These are phyloP conservation scores for Pontederia paniculata DNA, from an alignment of 176 grass and related monocot species.

Conservation along the genomic window DNA sequence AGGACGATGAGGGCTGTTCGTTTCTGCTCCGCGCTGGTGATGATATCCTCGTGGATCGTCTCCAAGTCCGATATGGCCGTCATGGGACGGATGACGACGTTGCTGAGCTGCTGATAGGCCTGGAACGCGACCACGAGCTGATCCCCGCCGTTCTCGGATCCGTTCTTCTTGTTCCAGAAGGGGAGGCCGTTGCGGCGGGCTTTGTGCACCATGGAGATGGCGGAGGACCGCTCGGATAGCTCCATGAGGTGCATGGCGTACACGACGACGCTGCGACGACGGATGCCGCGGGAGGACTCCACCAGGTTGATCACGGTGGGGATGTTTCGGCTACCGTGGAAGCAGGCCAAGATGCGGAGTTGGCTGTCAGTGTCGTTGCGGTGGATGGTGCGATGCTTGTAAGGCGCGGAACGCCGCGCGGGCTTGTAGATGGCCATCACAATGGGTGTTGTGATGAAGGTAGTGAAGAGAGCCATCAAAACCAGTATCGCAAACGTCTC, in stretches of 20 bases:
- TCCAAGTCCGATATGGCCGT: slow-evolving; percentile 1
- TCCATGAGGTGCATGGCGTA: too few species aligned
- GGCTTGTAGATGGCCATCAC: not conserved
- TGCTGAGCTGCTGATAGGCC: slow-evolving; percentile 7
- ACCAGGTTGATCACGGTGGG: slow-evolving; percentile 4
- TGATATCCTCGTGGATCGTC: slow-evolving; percentile 4
- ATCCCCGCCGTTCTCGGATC: not conserved
- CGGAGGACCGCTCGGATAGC: too few species aligned
- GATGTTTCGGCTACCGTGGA: not conserved
- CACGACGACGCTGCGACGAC: not conserved
- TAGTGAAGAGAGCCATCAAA: slow-evolving; percentile 1
- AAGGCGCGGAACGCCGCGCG: not conserved
- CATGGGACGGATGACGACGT: not conserved
- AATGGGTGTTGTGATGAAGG: not conserved
- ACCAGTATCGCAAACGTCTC: slow-evolving; percentile 3
- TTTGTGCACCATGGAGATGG: too few species aligned
- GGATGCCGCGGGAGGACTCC: slow-evolving; percentile 1
- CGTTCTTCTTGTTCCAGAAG: not conserved
- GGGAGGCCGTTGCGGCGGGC: slow-evolving; percentile 2
- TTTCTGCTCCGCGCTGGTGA: not conserved
- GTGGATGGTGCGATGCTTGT: not conserved
- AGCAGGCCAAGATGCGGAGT: not conserved
- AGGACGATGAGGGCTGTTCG: not conserved
- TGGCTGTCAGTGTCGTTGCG: not conserved
- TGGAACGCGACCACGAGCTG: slow-evolving; percentile 4